Conservation (phyloP, 2,329 filamentous ascomycete genomes). For the Graphilbum fragrans region DNA sequence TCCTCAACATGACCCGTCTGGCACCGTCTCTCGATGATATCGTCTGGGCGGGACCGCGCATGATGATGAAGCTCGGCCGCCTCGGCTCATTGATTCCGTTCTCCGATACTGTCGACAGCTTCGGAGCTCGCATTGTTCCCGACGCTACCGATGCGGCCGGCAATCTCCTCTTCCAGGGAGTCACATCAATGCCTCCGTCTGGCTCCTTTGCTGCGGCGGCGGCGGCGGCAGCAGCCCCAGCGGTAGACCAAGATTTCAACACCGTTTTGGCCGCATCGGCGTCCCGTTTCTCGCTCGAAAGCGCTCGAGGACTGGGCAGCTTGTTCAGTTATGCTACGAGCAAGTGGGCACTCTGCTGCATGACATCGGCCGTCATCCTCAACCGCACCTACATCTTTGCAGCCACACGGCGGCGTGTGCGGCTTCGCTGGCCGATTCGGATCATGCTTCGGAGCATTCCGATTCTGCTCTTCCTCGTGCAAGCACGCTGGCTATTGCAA, state of each 20-base stretch:
- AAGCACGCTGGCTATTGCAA: conserved; percentile 61
- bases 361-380: conserved; percentile 73
- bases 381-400: conserved; percentile 93
- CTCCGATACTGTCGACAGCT: conserved; percentile 47
- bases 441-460: conserved; percentile 59
- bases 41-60: conserved; percentile 55
- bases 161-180: conserved; percentile 15
- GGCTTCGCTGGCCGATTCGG: conserved; percentile 60
- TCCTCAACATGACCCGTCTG: conserved; percentile 37
- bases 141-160: conserved; percentile 38
- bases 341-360: conserved; percentile 82
- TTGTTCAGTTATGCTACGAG: conserved; percentile 86
- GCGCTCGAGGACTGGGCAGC: conserved; percentile 62
- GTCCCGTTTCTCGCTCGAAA: conserved; percentile 42
- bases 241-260: conserved; percentile 22
- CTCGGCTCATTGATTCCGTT: conserved; percentile 51
- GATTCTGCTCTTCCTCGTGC: conserved; percentile 55
- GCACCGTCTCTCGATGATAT: conserved; percentile 57
- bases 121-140: conserved; percentile 37
- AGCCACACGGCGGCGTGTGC: conserved; percentile 70
- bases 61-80: conserved; percentile 55
- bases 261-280: conserved; percentile 19
- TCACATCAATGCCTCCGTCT: conserved; percentile 24
- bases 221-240: neutral
- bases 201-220: conserved; percentile 20